Base-by-base conservation (phyloP, 1,284 basidiomycete genomes). In the Papiliotrema nemorosa region DNA sequence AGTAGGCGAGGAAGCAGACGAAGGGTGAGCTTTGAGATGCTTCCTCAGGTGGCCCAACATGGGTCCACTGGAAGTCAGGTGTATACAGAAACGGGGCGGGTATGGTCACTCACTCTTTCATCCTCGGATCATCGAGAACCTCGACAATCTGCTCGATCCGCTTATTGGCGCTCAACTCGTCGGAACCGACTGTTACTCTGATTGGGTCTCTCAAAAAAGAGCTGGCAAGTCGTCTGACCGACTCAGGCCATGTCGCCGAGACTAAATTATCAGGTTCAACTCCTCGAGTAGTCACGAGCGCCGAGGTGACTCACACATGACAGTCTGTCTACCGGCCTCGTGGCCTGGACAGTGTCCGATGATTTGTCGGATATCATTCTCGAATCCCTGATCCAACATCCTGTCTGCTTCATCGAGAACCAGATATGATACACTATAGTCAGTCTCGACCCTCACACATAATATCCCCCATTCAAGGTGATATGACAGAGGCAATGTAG, bases 381-480 rank as follows among this genome's bases (percentile, higher is more conserved):
- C 96, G 73, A 99, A 99, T 0, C 96, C 96, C 66, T 88, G 92
- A 73, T 98, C 96, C 43, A 99, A 79, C 94, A 98, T 97, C 41
- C 94, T 82, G 76, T 99, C 94, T 2, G 94, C 94, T 76, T 99
- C 94, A 67, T 99, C 96, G 36, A 99, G 78, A 0, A 97, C 94
- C 16, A 97, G 79, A 78, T 93, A 97, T 44, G 84, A 80, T 24
- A 97, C 90, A 36, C 87, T 86, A 57, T 46, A 10, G 6, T 33
- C 10, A 48, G 35, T 52, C 44, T 50, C 22, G 21, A 21, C 37
- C 34, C 16, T 1, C 21, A 54, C 13, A 26, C 3, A 36, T 34
- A 25, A 7, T n/a, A n/a, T n/a, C n/a, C n/a, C n/a, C n/a, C n/a
- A n/a, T n/a, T 26, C n/a, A 34, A 31, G 14, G 22, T 10, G 31